These are phyloP conservation scores for Psidium friedrichsthalianum DNA, from an alignment of 345 rosid genomes.

Conservation along the genomic window DNA sequence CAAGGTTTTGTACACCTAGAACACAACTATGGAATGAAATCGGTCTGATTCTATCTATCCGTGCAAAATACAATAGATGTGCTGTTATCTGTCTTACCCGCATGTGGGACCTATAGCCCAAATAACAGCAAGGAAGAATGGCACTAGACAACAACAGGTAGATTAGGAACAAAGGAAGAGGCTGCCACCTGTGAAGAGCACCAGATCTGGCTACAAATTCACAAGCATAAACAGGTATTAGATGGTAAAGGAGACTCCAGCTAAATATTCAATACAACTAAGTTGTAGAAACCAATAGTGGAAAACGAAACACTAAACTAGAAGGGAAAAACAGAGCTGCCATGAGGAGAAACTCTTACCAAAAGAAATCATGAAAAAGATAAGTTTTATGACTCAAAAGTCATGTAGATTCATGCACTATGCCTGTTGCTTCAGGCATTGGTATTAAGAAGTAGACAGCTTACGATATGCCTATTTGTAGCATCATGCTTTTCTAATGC, in stretches of 20 bases:
- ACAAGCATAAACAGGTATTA: constrained; percentile 9
- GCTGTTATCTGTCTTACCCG: neutral
- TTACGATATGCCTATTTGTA: neutral
- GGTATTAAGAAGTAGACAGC: neutral
- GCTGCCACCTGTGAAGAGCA: constrained; percentile 77
- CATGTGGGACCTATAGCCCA: neutral
- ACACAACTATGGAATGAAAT: neutral
- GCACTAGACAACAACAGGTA: neutral
- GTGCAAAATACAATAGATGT: neutral
- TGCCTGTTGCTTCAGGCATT: neutral
- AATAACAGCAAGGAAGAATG: neutral
- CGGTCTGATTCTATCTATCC: neutral
- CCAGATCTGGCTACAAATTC: constrained; percentile 77
- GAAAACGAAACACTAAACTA: neutral
- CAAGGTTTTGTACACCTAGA: neutral
- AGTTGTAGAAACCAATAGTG: neutral
- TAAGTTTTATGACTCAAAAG: neutral
- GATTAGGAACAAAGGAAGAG: constrained; percentile 8
- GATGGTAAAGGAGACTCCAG: neutral
- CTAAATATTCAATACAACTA: neutral
- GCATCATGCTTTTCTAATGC: neutral
- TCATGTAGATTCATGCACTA: neutral
- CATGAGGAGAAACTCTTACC: neutral
- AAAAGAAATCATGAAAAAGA: neutral
- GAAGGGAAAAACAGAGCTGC: neutral